A percentile compares a stretch with the other conserved stretches of the same genome.
These are phyloP conservation scores for Blastobotrys niveus DNA, from an alignment of 1,139 yeast species.

Conservation along the genomic window DNA sequence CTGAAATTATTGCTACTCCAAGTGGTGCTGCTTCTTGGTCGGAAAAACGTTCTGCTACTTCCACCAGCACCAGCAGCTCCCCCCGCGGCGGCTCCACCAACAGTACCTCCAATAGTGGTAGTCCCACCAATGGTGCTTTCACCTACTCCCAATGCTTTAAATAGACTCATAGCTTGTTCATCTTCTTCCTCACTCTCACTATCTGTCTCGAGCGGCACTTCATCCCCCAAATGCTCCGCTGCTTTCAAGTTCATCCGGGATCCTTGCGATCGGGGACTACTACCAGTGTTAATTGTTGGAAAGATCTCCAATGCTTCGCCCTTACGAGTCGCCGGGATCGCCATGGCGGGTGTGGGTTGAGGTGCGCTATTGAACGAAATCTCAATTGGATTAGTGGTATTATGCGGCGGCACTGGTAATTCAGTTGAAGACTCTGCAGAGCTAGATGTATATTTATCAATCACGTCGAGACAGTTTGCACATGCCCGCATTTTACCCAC, in stretches of 20 bases:
- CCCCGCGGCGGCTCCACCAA: too few relatives aligned
- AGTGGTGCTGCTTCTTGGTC: constrained; percentile 28
- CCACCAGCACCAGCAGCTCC: too few relatives aligned
- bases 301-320: constrained; percentile 79
- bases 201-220: neutral
- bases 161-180: constrained; percentile 27
- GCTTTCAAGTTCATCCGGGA: neutral
- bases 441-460: constrained; percentile 43
- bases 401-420: constrained; percentile 12
- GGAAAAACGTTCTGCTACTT: constrained; percentile 14
- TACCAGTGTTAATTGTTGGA: constrained; percentile 25
- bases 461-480: constrained; percentile 61
- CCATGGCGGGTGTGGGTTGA: constrained; percentile 69
- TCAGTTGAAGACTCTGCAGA: constrained; percentile 15
- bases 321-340: constrained; percentile 73
- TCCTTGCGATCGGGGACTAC: neutral
- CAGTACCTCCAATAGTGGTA: too few relatives aligned
- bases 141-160: constrained; percentile 21
- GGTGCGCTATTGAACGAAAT: constrained; percentile 35
- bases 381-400: constrained; percentile 18
- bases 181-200: constrained; percentile 23
- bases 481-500: constrained; percentile 76
- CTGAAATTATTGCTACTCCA: constrained; percentile 20
- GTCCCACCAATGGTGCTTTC: too few relatives aligned
- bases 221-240: neutral